Conservation (phyloP, 768 basidiomycete species). For the Tricholoma hemisulphureum region DNA sequence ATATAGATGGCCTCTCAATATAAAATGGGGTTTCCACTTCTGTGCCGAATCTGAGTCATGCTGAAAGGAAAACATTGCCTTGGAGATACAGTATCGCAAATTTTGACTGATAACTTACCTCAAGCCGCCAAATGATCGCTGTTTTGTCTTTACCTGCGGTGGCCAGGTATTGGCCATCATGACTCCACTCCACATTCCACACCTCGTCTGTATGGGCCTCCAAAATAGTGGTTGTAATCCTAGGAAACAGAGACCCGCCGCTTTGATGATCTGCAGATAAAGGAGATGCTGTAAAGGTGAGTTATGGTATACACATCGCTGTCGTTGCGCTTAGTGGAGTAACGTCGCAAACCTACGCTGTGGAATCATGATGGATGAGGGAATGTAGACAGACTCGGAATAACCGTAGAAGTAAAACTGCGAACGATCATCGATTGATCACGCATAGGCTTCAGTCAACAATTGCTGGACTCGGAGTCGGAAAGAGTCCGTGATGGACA, state of each 20-base stretch:
- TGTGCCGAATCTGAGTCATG: constrained; percentile 36
- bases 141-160: constrained; percentile 85
- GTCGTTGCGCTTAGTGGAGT: constrained; percentile 82
- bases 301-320: constrained; percentile 86
- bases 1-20: constrained; percentile 73
- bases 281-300: constrained; percentile 65
- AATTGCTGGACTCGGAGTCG: too few relatives aligned
- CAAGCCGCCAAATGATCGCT: constrained; percentile 86
- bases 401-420: too few relatives aligned
- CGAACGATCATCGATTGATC: too few relatives aligned
- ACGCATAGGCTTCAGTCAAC: too few relatives aligned
- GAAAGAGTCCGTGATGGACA: too few relatives aligned
- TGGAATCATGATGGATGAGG: constrained; percentile 90
- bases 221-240: constrained; percentile 79
- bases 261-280: constrained; percentile 86
- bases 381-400: too few relatives aligned
- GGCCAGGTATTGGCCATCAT: constrained; percentile 79
- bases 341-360: constrained; percentile 83
- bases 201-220: constrained; percentile 91
- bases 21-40: constrained; percentile 58
- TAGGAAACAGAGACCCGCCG: constrained; percentile 78
- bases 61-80: background rate
- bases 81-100: background rate
- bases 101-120: constrained; percentile 48
- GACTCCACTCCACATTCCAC: constrained; percentile 96